These are phyloP conservation scores for Phytophthora kernoviae DNA, from an alignment of 352 stramenopile genomes.

Conservation along the genomic window DNA sequence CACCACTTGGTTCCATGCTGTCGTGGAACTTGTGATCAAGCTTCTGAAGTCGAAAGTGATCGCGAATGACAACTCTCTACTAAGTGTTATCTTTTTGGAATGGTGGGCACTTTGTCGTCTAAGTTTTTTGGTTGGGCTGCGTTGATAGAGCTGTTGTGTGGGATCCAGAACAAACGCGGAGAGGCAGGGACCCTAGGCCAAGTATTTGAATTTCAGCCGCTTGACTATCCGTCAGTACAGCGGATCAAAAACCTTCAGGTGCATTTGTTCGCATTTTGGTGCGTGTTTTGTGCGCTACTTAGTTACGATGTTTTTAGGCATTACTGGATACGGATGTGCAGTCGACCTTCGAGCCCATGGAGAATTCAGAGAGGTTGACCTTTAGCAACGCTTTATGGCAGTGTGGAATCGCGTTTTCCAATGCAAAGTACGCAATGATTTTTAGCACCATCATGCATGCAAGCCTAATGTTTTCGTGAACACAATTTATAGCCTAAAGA, in stretches of 20 bases:
- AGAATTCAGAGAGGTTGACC: slow-evolving; percentile 57
- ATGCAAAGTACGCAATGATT: slow-evolving; percentile 60
- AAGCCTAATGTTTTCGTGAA: slow-evolving; percentile 6
- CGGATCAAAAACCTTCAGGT: slow-evolving; percentile 79
- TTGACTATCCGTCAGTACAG: slow-evolving; percentile 72
- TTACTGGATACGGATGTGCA: slow-evolving; percentile 55
- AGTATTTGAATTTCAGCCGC: slow-evolving; percentile 78
- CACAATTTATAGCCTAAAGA: slow-evolving; percentile 63
- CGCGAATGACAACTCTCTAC: slow-evolving; percentile 77
- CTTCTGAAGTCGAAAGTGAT: slow-evolving; percentile 82
- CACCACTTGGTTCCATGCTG: slow-evolving; percentile 75
- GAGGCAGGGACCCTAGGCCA: slow-evolving; percentile 65
- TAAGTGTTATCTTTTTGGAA: slow-evolving; percentile 83
- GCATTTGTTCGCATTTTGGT: not conserved
- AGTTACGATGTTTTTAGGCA: slow-evolving; percentile 33
- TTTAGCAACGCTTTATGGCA: slow-evolving; percentile 88
- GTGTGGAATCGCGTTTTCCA: slow-evolving; percentile 80
- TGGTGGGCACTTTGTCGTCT: slow-evolving; percentile 34
- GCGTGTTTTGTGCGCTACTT: not conserved
- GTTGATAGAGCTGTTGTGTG: slow-evolving; percentile 4
- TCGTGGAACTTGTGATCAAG: slow-evolving; percentile 69
- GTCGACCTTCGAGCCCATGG: slow-evolving; percentile 58
- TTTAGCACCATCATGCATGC: not conserved
- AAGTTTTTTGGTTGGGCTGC: not conserved
- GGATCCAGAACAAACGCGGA: slow-evolving; percentile 53